A percentile compares a stretch with the other conserved stretches of the same genome.
Evolutionary conservation across 495 filamentous ascomycete genomes (phyloP).

Genomic region (Pseudoneurospora amorphoporcata): DNA sequence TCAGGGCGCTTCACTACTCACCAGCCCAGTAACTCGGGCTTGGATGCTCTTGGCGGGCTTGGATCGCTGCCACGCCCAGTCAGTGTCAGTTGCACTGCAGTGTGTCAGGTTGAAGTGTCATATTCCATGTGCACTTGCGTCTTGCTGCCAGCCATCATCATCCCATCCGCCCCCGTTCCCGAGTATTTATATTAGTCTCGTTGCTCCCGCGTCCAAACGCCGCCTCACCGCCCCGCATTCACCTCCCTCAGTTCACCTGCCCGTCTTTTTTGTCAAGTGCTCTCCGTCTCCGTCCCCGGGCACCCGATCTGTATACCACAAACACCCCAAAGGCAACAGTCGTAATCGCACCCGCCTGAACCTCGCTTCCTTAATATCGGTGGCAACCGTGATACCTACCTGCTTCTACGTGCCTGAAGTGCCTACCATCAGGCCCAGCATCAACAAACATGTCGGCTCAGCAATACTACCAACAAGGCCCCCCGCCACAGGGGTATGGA

Average conservation of each 20-base stretch:
- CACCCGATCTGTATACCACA: not conserved
- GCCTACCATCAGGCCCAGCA: not conserved
- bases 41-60: not conserved
- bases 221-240: not conserved
- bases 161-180: not conserved
- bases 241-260: not conserved
- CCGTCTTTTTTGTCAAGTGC: not conserved
- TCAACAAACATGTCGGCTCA: slow-evolving; percentile 19
- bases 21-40: not conserved
- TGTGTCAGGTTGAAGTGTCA: not conserved
- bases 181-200: not conserved
- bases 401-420: not conserved
- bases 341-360: not conserved
- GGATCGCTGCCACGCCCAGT: not conserved
- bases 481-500: slow-evolving; percentile 11
- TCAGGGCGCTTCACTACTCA: not conserved
- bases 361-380: not conserved
- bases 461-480: slow-evolving; percentile 24
- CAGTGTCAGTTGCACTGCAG: not conserved
- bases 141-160: not conserved
- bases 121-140: not conserved
- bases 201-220: not conserved
- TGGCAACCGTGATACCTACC: not conserved
- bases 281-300: not conserved
- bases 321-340: not conserved